Evolutionary conservation across 768 basidiomycete species (phyloP), one percentile per base, ranked within the genome.

Genomic region (Obba rivulosa): DNA sequence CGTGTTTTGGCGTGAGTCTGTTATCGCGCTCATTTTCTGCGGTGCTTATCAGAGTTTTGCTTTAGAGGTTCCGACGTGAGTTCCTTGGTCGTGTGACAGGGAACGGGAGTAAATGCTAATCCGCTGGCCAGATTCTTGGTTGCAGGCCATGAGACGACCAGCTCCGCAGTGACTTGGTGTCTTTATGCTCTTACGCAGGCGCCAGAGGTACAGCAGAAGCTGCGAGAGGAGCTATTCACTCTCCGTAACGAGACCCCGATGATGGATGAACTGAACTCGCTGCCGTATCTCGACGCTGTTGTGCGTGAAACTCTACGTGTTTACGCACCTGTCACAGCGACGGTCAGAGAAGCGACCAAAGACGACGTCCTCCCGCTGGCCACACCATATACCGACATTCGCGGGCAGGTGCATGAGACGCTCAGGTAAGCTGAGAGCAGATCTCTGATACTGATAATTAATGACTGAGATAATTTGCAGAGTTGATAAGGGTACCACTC

Each of bases 201-300:
- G 34, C 67, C 67, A 3, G 58, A 60, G 2, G 54, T 67, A 28
- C 74, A 74, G 56, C 37, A 61, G 13, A 62, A 62, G 24, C 65
- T 77, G 0, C 69, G 71, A 18, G 62, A 68, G 7, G 75, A 77
- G 55, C 52, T 75, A 9, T 54, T 61, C 22, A 57, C 65, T 0
- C 66, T 82, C 10, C 56, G 69, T 1, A 80, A 77, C 0, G 52
- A 55, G 31, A 53, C 21, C 1, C 85, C 85, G 3, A 72, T 74
- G 3, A 85, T 87, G 80, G 86, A 89, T 24, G 74, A 81, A 25
- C 72, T 90, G 1, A 75, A 78, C 48, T 68, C 74, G 3, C 69
- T 92, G 3, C 75, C 81, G 0, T 87, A 85, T 56, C 78, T 90
- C n/a, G 87, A 87, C 53, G 69, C 69, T 18, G 74, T 85, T 9